A percentile compares a stretch with the other conserved stretches of the same genome.
These are phyloP conservation scores for Chrysanthemum lavandulifolium DNA, from an alignment of 129 eudicot genomes.

Conservation along the genomic window DNA sequence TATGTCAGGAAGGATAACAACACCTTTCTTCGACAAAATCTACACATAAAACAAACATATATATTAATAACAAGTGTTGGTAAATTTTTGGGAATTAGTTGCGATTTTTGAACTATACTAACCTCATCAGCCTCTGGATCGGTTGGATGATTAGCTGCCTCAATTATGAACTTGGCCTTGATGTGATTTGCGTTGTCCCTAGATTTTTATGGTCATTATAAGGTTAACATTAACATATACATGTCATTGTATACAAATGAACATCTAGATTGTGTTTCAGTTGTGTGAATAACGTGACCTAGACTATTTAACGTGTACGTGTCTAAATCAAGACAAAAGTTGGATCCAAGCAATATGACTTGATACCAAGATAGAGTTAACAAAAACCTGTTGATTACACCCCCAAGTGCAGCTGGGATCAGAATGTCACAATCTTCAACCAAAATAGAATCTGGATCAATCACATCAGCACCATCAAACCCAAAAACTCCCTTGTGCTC, in stretches of 20 bases:
- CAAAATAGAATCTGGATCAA: constrained; percentile 63
- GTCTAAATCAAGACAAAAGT: background rate
- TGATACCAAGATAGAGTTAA: background rate
- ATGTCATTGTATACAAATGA: background rate
- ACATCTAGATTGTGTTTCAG: background rate
- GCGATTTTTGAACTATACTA: constrained; percentile 15
- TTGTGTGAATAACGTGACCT: background rate
- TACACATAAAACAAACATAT: constrained; percentile 12
- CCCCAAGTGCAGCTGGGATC: constrained; percentile 97
- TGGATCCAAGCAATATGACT: background rate
- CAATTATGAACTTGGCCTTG: constrained; percentile 78
- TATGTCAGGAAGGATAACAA: constrained; percentile 82
- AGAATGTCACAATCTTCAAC: constrained; percentile 95
- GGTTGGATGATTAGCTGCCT: constrained; percentile 98
- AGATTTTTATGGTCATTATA: background rate
- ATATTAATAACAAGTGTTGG: background rate
- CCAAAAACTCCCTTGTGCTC: constrained; percentile 80
- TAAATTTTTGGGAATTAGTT: background rate
- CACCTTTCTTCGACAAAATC: constrained; percentile 89
- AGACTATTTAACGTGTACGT: background rate
- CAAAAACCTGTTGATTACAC: constrained; percentile 76
- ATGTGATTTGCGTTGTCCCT: constrained; percentile 88
- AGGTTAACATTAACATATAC: background rate
- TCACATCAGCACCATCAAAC: constrained; percentile 58
- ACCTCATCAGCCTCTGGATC: constrained; percentile 99